These are phyloP conservation scores for Globisporangium paddicum DNA, from an alignment of 352 stramenopile genomes.

Conservation along the genomic window DNA sequence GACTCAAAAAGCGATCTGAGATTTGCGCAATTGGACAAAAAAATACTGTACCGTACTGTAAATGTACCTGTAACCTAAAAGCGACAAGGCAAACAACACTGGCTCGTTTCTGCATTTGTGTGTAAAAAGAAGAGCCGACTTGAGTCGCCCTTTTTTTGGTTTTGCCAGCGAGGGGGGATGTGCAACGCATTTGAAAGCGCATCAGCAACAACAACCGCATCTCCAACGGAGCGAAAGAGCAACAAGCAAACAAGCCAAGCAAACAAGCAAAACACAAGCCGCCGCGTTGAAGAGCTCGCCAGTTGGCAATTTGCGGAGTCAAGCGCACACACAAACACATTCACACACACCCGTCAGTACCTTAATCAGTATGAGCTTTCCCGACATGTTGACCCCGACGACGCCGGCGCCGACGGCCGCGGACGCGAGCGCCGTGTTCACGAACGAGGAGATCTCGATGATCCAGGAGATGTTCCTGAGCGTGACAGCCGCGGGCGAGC, in stretches of 20 bases:
- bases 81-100: background rate
- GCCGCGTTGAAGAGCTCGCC: constrained; percentile 2
- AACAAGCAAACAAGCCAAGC: background rate
- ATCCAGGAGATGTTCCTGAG: constrained; percentile 50
- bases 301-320: constrained; percentile 15
- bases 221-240: background rate
- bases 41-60: too few relatives aligned
- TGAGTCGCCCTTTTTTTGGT: background rate
- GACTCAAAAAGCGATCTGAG: too few relatives aligned
- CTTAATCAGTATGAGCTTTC: constrained; percentile 11
- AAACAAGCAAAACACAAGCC: background rate
- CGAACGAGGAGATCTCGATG: constrained; percentile 48
- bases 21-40: background rate
- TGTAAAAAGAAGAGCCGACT: background rate
- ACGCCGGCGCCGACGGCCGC: background rate
- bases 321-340: constrained; percentile 1
- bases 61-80: background rate
- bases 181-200: background rate
- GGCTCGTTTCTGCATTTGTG: background rate
- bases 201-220: background rate
- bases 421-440: constrained; percentile 24
- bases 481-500: background rate
- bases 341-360: background rate
- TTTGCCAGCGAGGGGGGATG: background rate
- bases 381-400: constrained; percentile 6